A percentile compares a stretch with the other conserved stretches of the same genome.
Evolutionary conservation across 306 rosid species (phyloP).

Genomic region (Luffa aegyptiaca): DNA sequence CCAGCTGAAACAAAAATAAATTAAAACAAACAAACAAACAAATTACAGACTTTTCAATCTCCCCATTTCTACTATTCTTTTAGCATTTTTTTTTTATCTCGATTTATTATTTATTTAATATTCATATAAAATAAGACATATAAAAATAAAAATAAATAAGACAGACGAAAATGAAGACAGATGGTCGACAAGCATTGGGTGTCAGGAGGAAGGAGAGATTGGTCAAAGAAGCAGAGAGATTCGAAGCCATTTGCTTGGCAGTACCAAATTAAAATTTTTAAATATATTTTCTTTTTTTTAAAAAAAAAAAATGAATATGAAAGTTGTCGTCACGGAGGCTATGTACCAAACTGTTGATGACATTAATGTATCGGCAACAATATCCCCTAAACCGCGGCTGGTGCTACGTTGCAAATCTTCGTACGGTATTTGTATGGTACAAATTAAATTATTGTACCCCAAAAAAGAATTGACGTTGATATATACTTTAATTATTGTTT

Average conservation of each 20-base stretch:
- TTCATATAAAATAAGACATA: neutral
- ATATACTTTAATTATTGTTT: neutral
- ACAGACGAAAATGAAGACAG: neutral
- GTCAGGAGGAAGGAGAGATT: neutral
- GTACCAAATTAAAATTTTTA: neutral
- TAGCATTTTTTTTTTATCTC: neutral
- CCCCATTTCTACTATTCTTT: neutral
- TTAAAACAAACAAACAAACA: neutral
- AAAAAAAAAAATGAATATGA: neutral
- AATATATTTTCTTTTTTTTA: too few species aligned
- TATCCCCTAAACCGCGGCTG: slow-evolving; percentile 10
- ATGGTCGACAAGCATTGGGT: neutral
- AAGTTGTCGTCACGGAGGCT: neutral
- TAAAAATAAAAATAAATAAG: neutral
- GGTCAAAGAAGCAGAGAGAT: neutral
- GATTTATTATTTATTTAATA: neutral
- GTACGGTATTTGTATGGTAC: slow-evolving; percentile 4
- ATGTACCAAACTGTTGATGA: neutral
- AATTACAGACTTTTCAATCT: neutral
- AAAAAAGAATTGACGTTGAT: neutral
- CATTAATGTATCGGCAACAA: slow-evolving; percentile 1
- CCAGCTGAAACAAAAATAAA: neutral
- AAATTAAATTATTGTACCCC: slow-evolving; percentile 6
- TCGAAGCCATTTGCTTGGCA: neutral
- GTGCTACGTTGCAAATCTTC: neutral